Conservation (phyloP, 2,329 filamentous ascomycete species). For the Penicillium sp. region DNA sequence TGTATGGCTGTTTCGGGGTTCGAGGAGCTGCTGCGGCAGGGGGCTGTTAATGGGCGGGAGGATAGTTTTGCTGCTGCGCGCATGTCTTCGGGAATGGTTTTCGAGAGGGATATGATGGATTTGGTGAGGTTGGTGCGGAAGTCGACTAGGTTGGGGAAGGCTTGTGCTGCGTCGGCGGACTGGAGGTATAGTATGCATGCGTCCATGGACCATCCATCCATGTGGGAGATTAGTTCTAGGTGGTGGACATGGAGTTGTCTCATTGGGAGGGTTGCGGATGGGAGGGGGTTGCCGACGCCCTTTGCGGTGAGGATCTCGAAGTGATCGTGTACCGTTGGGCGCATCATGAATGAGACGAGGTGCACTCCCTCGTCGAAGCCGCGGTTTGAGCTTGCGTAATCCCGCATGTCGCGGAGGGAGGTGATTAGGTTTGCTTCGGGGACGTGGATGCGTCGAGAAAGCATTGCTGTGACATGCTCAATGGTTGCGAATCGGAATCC, state of each 20-base stretch:
- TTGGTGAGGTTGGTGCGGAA: constrained; percentile 43
- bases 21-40: constrained; percentile 23
- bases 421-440: constrained; percentile 52
- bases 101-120: constrained; percentile 30
- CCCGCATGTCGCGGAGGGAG: constrained; percentile 57
- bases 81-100: constrained; percentile 37
- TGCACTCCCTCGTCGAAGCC: constrained; percentile 34
- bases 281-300: constrained; percentile 51
- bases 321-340: constrained; percentile 46
- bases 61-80: constrained; percentile 31
- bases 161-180: constrained; percentile 18
- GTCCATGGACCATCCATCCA: constrained; percentile 36
- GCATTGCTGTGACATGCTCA: constrained; percentile 58
- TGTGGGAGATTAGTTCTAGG: constrained; percentile 41
- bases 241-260: constrained; percentile 50
- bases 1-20: constrained; percentile 26
- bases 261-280: constrained; percentile 49
- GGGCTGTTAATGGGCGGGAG: constrained; percentile 29
- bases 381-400: constrained; percentile 38
- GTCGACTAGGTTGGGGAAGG: constrained; percentile 21
- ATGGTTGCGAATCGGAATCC: constrained; percentile 71
- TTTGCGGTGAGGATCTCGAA: constrained; percentile 57
- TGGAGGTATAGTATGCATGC: constrained; percentile 31
- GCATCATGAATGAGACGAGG: constrained; percentile 37
- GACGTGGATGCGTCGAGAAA: constrained; percentile 68